Evolutionary conservation across 202 grass and related monocot species (phyloP), one percentile per base, ranked within the genome.

Genomic region (Dendrocalamus latiflorus): DNA sequence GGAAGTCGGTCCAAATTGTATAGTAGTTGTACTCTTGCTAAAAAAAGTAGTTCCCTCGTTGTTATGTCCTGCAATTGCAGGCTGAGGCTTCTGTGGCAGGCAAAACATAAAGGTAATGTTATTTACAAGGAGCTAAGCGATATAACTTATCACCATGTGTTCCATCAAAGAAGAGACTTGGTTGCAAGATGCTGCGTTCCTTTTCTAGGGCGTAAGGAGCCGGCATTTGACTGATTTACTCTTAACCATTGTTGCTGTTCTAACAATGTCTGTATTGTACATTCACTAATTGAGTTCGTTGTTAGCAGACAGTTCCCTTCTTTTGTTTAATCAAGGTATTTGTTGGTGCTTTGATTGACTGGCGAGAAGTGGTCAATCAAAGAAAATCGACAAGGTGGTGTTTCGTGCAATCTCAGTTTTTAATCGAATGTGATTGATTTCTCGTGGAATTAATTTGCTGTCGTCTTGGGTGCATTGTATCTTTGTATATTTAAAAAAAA

Each of bases 221-320:
- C 33, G 20, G 64, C 63, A 71, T 76, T 83, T 55, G 16, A 70
- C 69, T 51, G 59, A 84, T 86, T 80, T n/a, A n/a, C n/a, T n/a
- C n/a, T n/a, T 87, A 70, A 84, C 80, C 80, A 76, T 84, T 80
- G 69, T 8, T 87, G 64, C 20, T 59, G 63, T 59, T 16, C 62
- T 49, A 76, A 80, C 84, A 50, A 30, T 75, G 36, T 49, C 4
- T 25, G 20, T 82, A 56, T 24, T 84, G 80, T 80, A 79, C 70
- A 65, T 53, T 70, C 48, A 28, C 45, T 51, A 37, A 69, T 57
- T 76, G 47, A 41, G 68, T 75, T 64, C 51, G 15, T 26, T 78
- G 44, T 62, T 43, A 69, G 43, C 24, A 37, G 47, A 50, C 26
- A 33, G 0, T 30, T 61, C 25, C 8, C 64, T 41, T 22, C 5